These are phyloP conservation scores for Alectoria sarmentosa DNA, from an alignment of 495 filamentous ascomycete species.

Conservation along the genomic window DNA sequence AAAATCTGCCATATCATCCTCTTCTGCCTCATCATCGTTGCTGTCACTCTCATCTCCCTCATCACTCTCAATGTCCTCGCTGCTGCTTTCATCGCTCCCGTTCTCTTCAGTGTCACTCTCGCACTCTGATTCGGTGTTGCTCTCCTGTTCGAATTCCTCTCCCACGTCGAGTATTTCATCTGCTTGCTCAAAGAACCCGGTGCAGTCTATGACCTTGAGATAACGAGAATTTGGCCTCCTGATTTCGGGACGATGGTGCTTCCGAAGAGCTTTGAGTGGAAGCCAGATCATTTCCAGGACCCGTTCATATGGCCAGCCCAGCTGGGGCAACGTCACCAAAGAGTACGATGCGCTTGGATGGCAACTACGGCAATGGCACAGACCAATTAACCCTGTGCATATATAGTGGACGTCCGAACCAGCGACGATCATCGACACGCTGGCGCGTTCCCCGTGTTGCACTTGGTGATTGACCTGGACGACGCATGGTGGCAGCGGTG, in stretches of 20 bases:
- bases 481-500: not conserved
- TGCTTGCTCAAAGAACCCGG: not conserved
- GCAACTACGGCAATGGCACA: not conserved
- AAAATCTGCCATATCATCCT: not conserved
- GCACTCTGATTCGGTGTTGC: not conserved
- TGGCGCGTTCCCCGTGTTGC: not conserved
- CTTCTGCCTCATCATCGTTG: not conserved
- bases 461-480: not conserved
- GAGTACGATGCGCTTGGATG: not conserved
- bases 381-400: not conserved
- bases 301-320: not conserved
- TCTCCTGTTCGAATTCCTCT: not conserved
- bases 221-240: not conserved
- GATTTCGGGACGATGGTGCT: not conserved
- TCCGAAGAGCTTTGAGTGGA: not conserved
- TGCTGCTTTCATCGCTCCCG: not conserved
- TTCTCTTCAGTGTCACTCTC: not conserved
- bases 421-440: not conserved
- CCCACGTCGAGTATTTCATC: not conserved
- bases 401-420: not conserved
- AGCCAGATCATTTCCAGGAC: not conserved
- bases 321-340: not conserved
- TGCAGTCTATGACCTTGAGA: not conserved
- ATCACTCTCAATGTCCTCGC: not conserved
- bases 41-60: too few relatives aligned